Conservation (phyloP, 2,329 filamentous ascomycete species). For the Diaporthe citrichinensis region DNA sequence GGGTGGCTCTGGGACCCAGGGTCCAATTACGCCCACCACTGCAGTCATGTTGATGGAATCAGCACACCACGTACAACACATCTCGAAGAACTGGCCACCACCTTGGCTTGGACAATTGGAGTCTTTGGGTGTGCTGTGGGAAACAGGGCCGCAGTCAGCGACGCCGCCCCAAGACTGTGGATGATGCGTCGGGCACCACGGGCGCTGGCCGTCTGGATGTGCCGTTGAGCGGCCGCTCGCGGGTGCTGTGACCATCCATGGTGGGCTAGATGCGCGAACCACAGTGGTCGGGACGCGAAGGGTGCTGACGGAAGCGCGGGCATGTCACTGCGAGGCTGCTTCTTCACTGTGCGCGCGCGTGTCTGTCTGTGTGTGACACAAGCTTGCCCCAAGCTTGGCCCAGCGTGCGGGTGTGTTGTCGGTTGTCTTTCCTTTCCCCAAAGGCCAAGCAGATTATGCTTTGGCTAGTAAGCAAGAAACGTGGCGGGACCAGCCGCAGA, state of each 20-base stretch:
- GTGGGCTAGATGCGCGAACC: neutral
- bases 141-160: neutral
- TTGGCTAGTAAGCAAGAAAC: constrained; percentile 10
- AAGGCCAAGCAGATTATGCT: constrained; percentile 13
- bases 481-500: constrained; percentile 27
- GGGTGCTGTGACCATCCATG: neutral
- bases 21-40: neutral
- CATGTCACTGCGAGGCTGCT: neutral
- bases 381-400: neutral
- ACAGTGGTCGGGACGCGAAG: neutral
- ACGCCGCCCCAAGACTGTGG: neutral
- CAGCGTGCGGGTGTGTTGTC: neutral
- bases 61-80: neutral
- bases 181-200: neutral
- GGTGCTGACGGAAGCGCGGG: neutral
- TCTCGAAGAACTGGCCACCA: neutral
- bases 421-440: neutral
- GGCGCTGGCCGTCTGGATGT: neutral
- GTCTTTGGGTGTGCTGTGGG: neutral
- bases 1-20: neutral
- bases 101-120: neutral
- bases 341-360: neutral
- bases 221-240: constrained; percentile 8
- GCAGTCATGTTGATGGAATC: neutral
- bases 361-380: neutral